phyloP scores from a whole-genome alignment of 2,329 filamentous ascomycete genomes.

The Fusarium torulosum region DNA sequence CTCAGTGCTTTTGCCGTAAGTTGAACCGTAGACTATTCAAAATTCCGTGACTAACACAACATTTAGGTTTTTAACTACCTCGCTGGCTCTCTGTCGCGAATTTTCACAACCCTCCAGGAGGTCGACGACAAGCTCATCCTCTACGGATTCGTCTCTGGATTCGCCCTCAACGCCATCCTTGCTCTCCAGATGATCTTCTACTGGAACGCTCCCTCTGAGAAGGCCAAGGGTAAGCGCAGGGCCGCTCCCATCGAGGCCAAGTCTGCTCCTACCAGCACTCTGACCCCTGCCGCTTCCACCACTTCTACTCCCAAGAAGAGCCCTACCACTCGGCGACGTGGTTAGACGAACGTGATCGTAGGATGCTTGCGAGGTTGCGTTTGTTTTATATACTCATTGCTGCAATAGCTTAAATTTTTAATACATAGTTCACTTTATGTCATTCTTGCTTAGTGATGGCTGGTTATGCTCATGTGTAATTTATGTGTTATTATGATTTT shows the following conservation, averaged over 20 bases:
- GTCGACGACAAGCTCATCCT: conserved; percentile 97
- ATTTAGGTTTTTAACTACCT: conserved; percentile 97
- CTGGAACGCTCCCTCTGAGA: conserved; percentile 79
- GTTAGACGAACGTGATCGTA: conserved; percentile 46
- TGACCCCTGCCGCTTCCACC: conserved; percentile 41
- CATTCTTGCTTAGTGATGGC: neutral
- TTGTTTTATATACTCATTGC: conserved; percentile 35
- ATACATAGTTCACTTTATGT: conserved; percentile 1
- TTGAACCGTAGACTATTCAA: conserved; percentile 29
- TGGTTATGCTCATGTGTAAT: neutral
- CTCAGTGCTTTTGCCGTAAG: conserved; percentile 95
- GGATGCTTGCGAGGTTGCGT: conserved; percentile 36
- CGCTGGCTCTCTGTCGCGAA: conserved; percentile 88
- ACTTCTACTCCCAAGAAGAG: conserved; percentile 56
- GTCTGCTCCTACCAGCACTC: conserved; percentile 43
- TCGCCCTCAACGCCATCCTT: conserved; percentile 87
- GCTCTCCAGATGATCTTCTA: conserved; percentile 95
- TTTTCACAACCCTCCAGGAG: conserved; percentile 98
- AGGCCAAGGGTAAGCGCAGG: conserved; percentile 59
- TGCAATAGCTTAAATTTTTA: conserved; percentile 28
- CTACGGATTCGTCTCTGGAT: conserved; percentile 93
- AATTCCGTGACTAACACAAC: neutral
- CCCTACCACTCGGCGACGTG: conserved; percentile 60
- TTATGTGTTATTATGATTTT: neutral
- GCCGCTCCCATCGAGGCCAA: conserved; percentile 47